Base-by-base conservation (phyloP, 805 yeast species). In the Candida namnaoensis region DNA sequence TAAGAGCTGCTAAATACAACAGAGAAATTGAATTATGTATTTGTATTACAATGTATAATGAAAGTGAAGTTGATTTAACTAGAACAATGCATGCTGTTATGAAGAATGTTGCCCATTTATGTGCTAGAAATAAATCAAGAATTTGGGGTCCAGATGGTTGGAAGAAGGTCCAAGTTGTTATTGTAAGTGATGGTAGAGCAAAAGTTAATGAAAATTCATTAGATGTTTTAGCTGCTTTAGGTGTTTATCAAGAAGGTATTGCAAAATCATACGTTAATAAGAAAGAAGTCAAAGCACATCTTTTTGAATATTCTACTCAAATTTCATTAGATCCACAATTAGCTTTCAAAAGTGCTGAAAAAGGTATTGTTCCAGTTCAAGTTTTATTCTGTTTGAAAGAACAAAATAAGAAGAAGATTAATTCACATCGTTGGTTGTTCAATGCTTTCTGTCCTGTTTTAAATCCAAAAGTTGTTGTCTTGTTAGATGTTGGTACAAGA, bases 91-190 rank as follows among this genome's bases (percentile, higher is more conserved):
- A 95, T 60, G 86, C 95, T 0, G 91, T 93, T 13, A 87, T 91
- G 86, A 84, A 80, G 53, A 93, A 95, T 61, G 77, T 93, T 44
- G 86, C 96, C 2, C 93, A 88, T 55, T 68, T 93, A 40, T 78
- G 95, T 57, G 76, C 82, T 13, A 78, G 99, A 60, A 72, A 74
- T 41, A 83, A 80, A 58, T 84, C 95, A 34, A 70, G 83, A 39
- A 82, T 85, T 14, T 93, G 99, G 99, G 98, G 99, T 5, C 80
- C 81, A 50, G 95, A 90, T 45, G 84, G 95, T 25, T 93, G 99
- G 99, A 88, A 93, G 57, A 93, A 91, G 62, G 82, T 93, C 19
- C 96, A 91, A 41, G 96, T 93, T 12, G 70, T 86, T 42, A 82
- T 93, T 52, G 85, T 93, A 23, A 79, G 96, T 38, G 99, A 93